Evolutionary conservation across 2,329 filamentous ascomycete genomes (phyloP).

Genomic region (Ascochyta rabiei): DNA sequence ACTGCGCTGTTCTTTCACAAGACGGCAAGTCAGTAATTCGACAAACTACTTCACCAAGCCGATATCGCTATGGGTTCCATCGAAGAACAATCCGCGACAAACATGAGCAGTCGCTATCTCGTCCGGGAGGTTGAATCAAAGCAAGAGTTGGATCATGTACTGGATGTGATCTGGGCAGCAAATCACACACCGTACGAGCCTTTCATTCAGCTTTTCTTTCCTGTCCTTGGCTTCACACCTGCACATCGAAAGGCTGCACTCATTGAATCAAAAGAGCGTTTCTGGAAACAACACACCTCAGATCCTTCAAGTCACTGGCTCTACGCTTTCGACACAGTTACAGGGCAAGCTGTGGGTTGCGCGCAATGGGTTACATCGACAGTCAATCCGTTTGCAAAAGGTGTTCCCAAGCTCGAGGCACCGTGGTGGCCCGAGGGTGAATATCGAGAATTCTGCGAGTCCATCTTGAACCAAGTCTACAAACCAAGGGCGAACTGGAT

Average conservation of each 20-base stretch:
- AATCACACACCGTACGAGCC: conserved; percentile 46
- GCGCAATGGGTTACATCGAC: conserved; percentile 41
- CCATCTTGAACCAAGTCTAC: conserved; percentile 43
- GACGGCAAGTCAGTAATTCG: conserved; percentile 20
- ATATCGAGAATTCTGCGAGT: conserved; percentile 41
- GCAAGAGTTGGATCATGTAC: conserved; percentile 38
- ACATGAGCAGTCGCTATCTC: conserved; percentile 31
- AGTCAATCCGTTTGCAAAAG: conserved; percentile 40
- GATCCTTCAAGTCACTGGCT: conserved; percentile 43
- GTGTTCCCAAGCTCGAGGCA: conserved; percentile 32
- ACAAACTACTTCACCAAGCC: conserved; percentile 22
- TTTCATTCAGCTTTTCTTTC: conserved; percentile 43
- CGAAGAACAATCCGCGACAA: conserved; percentile 15
- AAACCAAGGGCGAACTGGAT: conserved; percentile 40
- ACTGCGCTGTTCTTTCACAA: conserved; percentile 29
- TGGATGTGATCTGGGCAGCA: conserved; percentile 44
- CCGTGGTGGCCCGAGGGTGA: conserved; percentile 47
- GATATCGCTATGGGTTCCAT: conserved; percentile 31
- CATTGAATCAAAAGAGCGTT: conserved; percentile 37
- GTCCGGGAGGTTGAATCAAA: conserved; percentile 34
- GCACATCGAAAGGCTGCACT: conserved; percentile 35
- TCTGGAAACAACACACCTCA: conserved; percentile 36
- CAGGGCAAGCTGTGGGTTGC: conserved; percentile 33
- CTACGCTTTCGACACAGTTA: conserved; percentile 35
- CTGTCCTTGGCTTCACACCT: conserved; percentile 36